Evolutionary conservation across 2,329 filamentous ascomycete genomes (phyloP), one percentile per base, ranked within the genome.

Genomic region (Alternaria triticina): DNA sequence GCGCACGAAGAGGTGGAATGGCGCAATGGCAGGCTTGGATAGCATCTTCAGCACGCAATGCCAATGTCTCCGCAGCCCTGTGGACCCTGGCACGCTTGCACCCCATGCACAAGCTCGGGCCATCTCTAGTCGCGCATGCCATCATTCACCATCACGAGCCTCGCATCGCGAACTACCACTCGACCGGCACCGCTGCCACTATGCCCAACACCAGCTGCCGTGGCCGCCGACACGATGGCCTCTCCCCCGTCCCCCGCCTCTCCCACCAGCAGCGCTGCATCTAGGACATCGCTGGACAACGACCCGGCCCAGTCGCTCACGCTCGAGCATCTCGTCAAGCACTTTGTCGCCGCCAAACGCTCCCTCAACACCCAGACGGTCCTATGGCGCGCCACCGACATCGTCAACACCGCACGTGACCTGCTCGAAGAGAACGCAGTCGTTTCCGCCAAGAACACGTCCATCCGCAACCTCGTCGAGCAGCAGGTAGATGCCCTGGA

Each of bases 281-380:
- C 74, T 20, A 64, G 66, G 30, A 52, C 50, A 8, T 74, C 74
- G 5, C 47, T 70, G 47, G 66, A 74, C 47, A 68, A 73, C 28
- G 68, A 65, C 28, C 61, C 70, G 61, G 74, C 80, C 54, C 79
- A 79, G 52, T 74, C 79, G 28, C 81, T 82, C 30, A 79, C 79
- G 23, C 87, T 97, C 74, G 93, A 97, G 71, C 89, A 88, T 23
- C 88, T 98, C 46, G 92, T 97, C 59, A 87, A 89, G 57, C 90
- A 97, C 81, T 90, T 97, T 36, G 88, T 97, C 44, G 90, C 91
- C 28, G 92, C 95, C 9, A 97, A 97, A 78, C 89, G 93, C 47
- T 94, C 94, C 1, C 86, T 98, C 5, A 92, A 91, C 15, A 93
- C 93, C 11, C 94, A 96, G 78, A 88, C 86, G 45, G 89, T 92